Evolutionary conservation across 306 rosid species (phyloP), one percentile per base, ranked within the genome.

Genomic region (Quercus parvula): DNA sequence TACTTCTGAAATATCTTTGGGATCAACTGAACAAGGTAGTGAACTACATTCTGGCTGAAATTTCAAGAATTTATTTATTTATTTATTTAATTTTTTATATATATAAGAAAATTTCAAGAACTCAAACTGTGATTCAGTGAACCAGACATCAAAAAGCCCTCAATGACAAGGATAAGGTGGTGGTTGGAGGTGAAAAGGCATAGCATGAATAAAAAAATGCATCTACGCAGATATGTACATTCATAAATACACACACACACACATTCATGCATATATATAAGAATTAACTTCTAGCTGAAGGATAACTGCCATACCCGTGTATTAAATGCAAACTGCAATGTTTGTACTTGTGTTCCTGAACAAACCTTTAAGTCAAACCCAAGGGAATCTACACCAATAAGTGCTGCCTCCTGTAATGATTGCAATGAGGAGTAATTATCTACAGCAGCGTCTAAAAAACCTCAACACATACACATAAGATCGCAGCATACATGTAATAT

Each of bases 361-460:
- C 99, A 95, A 76, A 95, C 91, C 84, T 97, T 90, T 57, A 91
- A 52, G 81, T 92, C 98, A 88, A 92, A 89, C 71, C 99, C 99
- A 77, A 95, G 90, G 74, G 98, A 92, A 77, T 95, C 99, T 44
- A 95, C 79, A 58, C 87, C 81, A 31, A 83, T 89, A 82, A 95
- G 82, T 81, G 85, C 87, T 78, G 90, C 99, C 89, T 95, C 99
- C 99, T 95, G 93, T 83, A 81, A 61, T 51, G 71, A 75, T 77
- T 70, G 77, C 70, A 54, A 79, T 27, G 41, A 82, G 55, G 22
- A 70, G 19, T 66, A 52, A 79, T 78, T 46, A 76, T 71, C 33
- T 59, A 77, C 71, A 70, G 56, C 54, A 44, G 69, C 57, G 73
- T 71, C 73, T 38, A 71, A 57, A 35, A 35, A 67, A 19, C n/a